Evolutionary conservation across 2,329 filamentous ascomycete species (phyloP).

Genomic region (Penicillium sp.): DNA sequence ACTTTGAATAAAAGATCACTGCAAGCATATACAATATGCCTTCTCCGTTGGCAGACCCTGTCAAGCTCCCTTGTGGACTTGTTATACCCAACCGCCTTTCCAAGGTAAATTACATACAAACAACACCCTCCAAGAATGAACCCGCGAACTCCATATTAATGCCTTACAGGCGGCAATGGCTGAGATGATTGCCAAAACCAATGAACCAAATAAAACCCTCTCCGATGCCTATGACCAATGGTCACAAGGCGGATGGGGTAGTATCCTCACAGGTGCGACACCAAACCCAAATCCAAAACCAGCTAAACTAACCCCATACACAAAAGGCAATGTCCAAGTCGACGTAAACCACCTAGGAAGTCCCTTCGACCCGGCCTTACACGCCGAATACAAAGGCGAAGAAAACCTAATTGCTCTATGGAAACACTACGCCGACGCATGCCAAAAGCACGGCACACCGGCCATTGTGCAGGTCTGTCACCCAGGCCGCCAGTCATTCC

Average conservation of each 20-base stretch:
- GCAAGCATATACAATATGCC: conserved; percentile 15
- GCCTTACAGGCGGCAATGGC: conserved; percentile 44
- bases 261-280: conserved; percentile 43
- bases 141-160: not conserved
- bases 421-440: conserved; percentile 30
- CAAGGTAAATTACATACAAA: conserved; percentile 30
- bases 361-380: conserved; percentile 31
- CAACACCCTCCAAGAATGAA: not conserved
- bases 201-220: conserved; percentile 47
- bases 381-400: conserved; percentile 27
- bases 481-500: conserved; percentile 46
- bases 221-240: conserved; percentile 53
- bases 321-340: conserved; percentile 44
- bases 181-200: conserved; percentile 45
- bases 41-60: conserved; percentile 39
- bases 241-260: conserved; percentile 46
- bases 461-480: conserved; percentile 48
- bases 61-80: conserved; percentile 57
- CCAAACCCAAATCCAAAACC: not conserved
- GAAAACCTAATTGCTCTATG: conserved; percentile 23
- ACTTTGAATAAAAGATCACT: not conserved
- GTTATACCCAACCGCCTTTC: conserved; percentile 56
- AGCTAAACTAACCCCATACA: not conserved
- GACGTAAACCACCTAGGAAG: conserved; percentile 44
- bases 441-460: conserved; percentile 42